These are phyloP conservation scores for Chlorophyllum brunneum DNA, from an alignment of 768 basidiomycete genomes.

Conservation along the genomic window DNA sequence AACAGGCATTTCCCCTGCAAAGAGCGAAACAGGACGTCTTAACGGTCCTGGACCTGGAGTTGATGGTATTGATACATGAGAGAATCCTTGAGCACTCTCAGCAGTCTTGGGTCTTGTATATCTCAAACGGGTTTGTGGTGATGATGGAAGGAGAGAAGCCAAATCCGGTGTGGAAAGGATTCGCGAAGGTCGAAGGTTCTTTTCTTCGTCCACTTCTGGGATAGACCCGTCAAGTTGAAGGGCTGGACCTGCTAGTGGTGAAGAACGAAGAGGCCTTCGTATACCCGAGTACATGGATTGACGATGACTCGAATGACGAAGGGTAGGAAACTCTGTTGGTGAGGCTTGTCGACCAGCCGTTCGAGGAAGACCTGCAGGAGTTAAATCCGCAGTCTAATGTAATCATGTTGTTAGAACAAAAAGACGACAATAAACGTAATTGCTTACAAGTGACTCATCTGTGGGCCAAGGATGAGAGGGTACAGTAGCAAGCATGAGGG, in stretches of 20 bases:
- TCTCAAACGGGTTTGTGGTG: conserved; percentile 6
- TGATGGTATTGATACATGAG: neutral
- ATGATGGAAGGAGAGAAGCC: neutral
- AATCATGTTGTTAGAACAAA: neutral
- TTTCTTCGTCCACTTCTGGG: conserved; percentile 4
- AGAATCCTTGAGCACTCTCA: conserved; percentile 1
- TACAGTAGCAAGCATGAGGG: neutral
- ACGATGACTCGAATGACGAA: conserved; percentile 8
- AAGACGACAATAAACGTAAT: neutral
- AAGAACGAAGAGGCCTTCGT: conserved; percentile 35
- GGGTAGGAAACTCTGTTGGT: neutral
- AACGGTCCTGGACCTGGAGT: neutral
- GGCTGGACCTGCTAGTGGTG: conserved; percentile 38
- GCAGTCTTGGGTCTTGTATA: neutral
- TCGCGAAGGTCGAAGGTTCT: neutral
- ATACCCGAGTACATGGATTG: conserved; percentile 13
- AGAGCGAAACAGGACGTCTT: neutral
- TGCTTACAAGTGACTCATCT: neutral
- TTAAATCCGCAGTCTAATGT: neutral
- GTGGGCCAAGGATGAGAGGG: conserved; percentile 1
- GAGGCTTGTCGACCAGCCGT: neutral
- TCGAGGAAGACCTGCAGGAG: neutral
- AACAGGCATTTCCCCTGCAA: neutral
- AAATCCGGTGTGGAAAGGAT: conserved; percentile 20
- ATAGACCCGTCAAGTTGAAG: conserved; percentile 21